Evolutionary conservation across 129 eudicot genomes (phyloP).

Genomic region (Chrysanthemum makinoi): DNA sequence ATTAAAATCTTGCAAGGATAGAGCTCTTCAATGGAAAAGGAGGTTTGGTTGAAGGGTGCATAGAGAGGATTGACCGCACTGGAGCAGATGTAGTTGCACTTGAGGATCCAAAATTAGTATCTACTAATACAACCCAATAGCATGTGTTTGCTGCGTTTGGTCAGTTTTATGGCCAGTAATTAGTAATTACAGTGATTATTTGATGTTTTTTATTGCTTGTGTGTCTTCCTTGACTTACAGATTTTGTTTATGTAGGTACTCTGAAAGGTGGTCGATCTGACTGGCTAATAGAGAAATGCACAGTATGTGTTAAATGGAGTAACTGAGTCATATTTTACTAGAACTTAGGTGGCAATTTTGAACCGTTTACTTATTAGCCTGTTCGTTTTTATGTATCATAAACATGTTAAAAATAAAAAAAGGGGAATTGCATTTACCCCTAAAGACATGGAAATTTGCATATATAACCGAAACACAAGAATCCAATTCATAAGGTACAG

Average conservation of each 20-base stretch:
- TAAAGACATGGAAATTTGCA: no score
- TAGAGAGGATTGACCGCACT: constrained; percentile 63
- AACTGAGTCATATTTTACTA: background rate
- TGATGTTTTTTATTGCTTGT: constrained; percentile 13
- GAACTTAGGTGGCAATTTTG: background rate
- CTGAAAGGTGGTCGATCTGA: constrained; percentile 97
- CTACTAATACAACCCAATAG: constrained; percentile 64
- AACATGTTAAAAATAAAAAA: no score
- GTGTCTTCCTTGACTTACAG: constrained; percentile 19
- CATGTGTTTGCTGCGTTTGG: constrained; percentile 92
- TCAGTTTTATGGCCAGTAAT: constrained; percentile 32
- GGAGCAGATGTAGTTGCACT: constrained; percentile 75
- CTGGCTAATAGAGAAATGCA: constrained; percentile 98
- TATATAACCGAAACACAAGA: no score
- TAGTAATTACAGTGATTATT: background rate
- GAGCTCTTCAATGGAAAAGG: constrained; percentile 97
- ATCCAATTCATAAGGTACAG: no score
- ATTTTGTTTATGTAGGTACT: constrained; percentile 49
- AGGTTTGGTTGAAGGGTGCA: constrained; percentile 72
- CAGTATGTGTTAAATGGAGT: constrained; percentile 41
- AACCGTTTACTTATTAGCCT: background rate
- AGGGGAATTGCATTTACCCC: no score
- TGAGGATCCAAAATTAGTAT: constrained; percentile 51
- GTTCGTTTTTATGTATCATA: background rate
- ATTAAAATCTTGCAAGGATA: constrained; percentile 54